phyloP scores from a whole-genome alignment of 768 basidiomycete species.

The Rhodotorula kratochvilovae region DNA sequence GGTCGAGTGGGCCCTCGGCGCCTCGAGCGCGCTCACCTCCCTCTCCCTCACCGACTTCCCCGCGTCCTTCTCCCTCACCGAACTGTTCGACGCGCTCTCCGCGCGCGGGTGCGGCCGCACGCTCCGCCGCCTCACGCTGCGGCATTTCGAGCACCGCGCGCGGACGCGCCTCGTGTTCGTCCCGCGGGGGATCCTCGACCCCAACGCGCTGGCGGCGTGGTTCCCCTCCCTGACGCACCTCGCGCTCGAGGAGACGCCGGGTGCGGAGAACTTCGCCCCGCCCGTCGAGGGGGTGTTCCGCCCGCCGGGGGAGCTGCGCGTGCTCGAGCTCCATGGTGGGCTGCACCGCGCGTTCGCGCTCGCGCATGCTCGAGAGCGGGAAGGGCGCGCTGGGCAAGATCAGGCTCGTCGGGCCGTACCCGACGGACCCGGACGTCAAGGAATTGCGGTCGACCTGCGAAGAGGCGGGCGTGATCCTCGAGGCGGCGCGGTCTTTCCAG shows the following conservation, averaged over 20 bases:
- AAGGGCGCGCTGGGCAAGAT: neutral
- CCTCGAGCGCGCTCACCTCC: neutral
- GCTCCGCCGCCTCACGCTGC: conserved; percentile 5
- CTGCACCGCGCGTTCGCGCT: neutral
- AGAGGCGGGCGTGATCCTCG: neutral
- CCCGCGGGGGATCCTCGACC: neutral
- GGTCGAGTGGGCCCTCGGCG: conserved; percentile 16
- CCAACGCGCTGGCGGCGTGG: neutral
- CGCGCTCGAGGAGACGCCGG: conserved; percentile 9
- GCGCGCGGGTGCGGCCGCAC: rapidly evolving
- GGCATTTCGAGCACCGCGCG: conserved; percentile 2
- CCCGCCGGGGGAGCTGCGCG: neutral
- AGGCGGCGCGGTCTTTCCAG: neutral
- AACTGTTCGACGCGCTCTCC: conserved; percentile 1
- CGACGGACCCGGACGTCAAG: conserved; percentile 8
- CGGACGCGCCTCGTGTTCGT: neutral
- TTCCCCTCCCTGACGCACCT: conserved; percentile 9
- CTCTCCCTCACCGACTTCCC: neutral
- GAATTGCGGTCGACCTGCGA: neutral
- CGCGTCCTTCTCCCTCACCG: neutral
- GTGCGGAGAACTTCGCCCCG: neutral
- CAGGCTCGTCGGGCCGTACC: conserved; percentile 11
- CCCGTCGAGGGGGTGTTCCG: neutral
- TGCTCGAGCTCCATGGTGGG: conserved; percentile 13
- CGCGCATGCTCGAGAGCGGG: neutral